Conservation (phyloP, 106 monocot species). For the Platanthera guangdongensis region DNA sequence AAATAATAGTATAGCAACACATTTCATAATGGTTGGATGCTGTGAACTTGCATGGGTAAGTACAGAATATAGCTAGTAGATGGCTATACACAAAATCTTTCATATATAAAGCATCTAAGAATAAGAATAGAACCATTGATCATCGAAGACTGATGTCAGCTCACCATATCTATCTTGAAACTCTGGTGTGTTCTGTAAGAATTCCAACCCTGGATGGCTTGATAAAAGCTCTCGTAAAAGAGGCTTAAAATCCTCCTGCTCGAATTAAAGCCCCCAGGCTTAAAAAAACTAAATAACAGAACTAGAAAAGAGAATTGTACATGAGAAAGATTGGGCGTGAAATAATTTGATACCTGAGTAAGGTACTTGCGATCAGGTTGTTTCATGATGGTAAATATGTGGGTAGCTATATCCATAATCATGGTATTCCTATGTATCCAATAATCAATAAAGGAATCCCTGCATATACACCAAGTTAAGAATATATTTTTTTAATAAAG, state of each 20-base stretch:
- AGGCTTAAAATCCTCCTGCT: conserved; percentile 87
- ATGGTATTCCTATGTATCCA: conserved; percentile 83
- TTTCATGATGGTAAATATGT: conserved; percentile 76
- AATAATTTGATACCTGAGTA: conserved; percentile 38
- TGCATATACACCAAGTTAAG: conserved; percentile 21
- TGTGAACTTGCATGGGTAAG: too few species aligned
- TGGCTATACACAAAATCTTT: too few species aligned
- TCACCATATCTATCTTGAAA: conserved; percentile 99
- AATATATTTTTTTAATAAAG: not conserved
- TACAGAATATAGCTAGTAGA: too few species aligned
- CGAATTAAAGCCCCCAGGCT: not conserved
- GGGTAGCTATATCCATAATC: conserved; percentile 70
- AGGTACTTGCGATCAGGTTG: conserved; percentile 67
- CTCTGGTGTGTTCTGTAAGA: conserved; percentile 89
- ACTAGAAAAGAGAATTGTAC: not conserved
- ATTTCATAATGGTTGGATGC: too few species aligned
- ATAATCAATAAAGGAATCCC: conserved; percentile 73
- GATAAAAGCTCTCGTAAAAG: conserved; percentile 77
- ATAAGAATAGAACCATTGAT: too few species aligned
- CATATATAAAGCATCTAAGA: too few species aligned
- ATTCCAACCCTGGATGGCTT: conserved; percentile 86
- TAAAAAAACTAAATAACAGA: conserved; percentile 3
- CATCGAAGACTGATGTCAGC: not conserved
- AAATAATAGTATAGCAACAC: too few species aligned
- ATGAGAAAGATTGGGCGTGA: not conserved